Base-by-base conservation (phyloP, 208 protist genomes). In the Leishmania lainsoni region DNA sequence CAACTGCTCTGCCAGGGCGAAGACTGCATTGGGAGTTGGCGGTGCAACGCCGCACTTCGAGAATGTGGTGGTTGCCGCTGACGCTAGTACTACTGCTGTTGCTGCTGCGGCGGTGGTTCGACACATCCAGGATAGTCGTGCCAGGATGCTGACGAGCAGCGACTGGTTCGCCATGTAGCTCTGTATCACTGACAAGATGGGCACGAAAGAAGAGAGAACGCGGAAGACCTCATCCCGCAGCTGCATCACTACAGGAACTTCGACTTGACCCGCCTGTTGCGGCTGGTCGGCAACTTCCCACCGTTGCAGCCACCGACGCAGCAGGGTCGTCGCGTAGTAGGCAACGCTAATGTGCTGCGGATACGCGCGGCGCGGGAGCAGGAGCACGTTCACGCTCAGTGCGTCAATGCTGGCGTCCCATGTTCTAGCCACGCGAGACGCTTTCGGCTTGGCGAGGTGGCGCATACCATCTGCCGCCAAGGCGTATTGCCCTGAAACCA, bases 331-430 rank as follows among this genome's bases (percentile, higher is more conserved):
- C 65, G 81, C 56, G 72, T 86, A 91, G 29, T 71, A 72, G n/a
- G 87, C 81, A 8, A 87, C 80, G 45, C 83, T 88, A 35, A 92
- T 81, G 42, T 74, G 3, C n/a, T 68, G 65, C 73, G 87, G 80
- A 35, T 93, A 85, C 2, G 86, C 87, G 48, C 77, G 78, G 32
- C 86, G 82, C 5, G 92, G 91, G 0, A 90, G 81, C 58, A 94
- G 86, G 52, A 92, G 89, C n/a, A 96, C 92, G 80, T 94, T 89
- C 14, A 92, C 59, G 51, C 78, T 81, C 68, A 45, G 72, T n/a
- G 42, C 9, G 14, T 48, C 77, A 29, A 52, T 65, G 29, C 49
- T 73, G 66, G 51, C 61, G 32, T 74, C 69, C 22, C 32, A 5
- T 42, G 61, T 45, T 6, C 17, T 56, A 39, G 39, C 42, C 66